Percentiles rank a stretch among this genome's conserved stretches.
These are phyloP conservation scores for Batkoa obscura DNA, from an alignment of 371 early-diverging fungal species.

Conservation along the genomic window DNA sequence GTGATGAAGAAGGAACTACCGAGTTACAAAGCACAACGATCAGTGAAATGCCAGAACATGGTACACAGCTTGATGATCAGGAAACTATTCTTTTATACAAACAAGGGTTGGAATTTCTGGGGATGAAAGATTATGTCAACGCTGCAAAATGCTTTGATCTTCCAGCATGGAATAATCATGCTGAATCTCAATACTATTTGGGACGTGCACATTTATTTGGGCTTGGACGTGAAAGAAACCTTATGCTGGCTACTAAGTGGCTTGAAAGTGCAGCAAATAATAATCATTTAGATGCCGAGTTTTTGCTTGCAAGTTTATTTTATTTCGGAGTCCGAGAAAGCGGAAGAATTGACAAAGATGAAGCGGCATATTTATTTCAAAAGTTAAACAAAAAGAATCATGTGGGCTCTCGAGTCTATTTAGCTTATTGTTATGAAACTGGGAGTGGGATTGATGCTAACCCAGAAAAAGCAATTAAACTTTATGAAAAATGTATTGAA, in stretches of 20 bases:
- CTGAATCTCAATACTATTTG: background rate
- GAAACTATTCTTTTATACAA: background rate
- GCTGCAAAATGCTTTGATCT: background rate
- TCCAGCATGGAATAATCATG: background rate
- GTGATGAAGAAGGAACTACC: background rate
- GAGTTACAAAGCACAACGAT: background rate
- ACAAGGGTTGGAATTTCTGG: background rate
- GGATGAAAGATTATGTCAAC: background rate
- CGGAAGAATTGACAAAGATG: background rate
- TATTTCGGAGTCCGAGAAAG: background rate
- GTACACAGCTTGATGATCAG: background rate
- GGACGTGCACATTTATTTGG: background rate
- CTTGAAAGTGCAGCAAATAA: constrained; percentile 12
- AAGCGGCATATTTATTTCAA: background rate
- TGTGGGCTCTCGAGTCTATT: constrained; percentile 33
- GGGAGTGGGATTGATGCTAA: constrained; percentile 46
- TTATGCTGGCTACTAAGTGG: background rate
- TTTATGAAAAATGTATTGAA: constrained; percentile 47
- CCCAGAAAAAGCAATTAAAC: constrained; percentile 28
- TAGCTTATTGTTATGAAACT: constrained; percentile 59
- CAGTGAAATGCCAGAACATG: background rate
- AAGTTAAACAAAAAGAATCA: background rate
- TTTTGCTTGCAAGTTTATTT: constrained; percentile 18
- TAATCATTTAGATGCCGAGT: constrained; percentile 19
- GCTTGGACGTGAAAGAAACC: background rate